Conservation (phyloP, 2,329 filamentous ascomycete species). For the Ascochyta pisi region DNA sequence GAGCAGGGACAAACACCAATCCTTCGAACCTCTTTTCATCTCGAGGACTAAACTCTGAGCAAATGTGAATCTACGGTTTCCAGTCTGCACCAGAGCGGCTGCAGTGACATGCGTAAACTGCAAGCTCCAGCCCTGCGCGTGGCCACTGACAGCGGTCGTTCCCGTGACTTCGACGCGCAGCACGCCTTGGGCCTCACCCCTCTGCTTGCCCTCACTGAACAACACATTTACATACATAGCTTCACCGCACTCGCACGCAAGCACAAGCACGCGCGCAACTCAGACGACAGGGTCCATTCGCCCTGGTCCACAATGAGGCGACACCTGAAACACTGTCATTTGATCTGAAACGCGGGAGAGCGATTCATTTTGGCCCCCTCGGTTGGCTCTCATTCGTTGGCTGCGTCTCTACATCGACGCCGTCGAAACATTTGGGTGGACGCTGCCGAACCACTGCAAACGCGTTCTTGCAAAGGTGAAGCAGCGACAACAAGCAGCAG, state of each 20-base stretch:
- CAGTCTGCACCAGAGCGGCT: not conserved
- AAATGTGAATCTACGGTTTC: not conserved
- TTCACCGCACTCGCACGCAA: slow-evolving; percentile 4
- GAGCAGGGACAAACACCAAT: not conserved
- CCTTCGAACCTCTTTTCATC: slow-evolving; percentile 1
- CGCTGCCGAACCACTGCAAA: slow-evolving; percentile 36
- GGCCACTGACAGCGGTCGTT: slow-evolving; percentile 12
- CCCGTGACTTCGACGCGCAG: not conserved
- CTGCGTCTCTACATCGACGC: slow-evolving; percentile 15
- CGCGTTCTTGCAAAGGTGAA: slow-evolving; percentile 17
- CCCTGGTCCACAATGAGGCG: slow-evolving; percentile 3
- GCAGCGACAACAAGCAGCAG: slow-evolving; percentile 25
- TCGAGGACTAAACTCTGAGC: not conserved
- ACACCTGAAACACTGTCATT: slow-evolving; percentile 41
- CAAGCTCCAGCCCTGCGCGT: not conserved
- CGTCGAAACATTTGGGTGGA: slow-evolving; percentile 19
- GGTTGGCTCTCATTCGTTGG: slow-evolving; percentile 35
- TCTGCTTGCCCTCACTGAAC: not conserved
- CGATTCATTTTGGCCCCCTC: slow-evolving; percentile 36
- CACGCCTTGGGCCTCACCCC: not conserved
- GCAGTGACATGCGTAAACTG: not conserved
- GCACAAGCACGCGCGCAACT: slow-evolving; percentile 10
- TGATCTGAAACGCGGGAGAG: slow-evolving; percentile 42
- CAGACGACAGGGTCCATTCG: slow-evolving; percentile 3
- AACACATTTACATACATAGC: not conserved